Percentiles rank a stretch among this genome's conserved stretches.
phyloP scores from a whole-genome alignment of 495 filamentous ascomycete genomes.

The Tuber borchii region DNA sequence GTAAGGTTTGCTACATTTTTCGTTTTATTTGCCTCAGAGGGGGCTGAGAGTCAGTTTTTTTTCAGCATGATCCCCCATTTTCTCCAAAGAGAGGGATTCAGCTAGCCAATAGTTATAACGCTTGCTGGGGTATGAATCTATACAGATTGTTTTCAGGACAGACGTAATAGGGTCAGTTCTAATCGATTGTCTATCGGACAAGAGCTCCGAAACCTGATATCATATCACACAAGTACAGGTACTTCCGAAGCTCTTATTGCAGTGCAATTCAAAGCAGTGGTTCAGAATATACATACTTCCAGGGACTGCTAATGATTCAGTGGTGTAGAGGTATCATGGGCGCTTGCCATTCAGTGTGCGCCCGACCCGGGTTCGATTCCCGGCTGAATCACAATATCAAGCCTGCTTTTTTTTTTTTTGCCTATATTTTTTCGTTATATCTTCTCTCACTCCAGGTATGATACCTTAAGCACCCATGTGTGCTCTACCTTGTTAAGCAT shows the following conservation, averaged over 20 bases:
- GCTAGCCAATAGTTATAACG: not conserved
- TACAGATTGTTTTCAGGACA: not conserved
- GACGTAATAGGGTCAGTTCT: not conserved
- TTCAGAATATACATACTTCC: not conserved
- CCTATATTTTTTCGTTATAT: not conserved
- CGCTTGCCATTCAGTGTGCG: slow-evolving; percentile 36
- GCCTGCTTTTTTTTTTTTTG: not conserved
- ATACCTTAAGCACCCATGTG: not conserved
- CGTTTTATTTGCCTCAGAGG: not conserved
- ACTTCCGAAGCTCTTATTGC: not conserved
- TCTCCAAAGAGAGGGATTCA: not conserved
- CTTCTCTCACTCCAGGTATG: not conserved
- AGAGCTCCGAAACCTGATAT: not conserved
- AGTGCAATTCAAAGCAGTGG: not conserved
- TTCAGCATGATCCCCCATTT: not conserved
- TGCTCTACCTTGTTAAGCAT: not conserved
- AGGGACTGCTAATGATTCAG: slow-evolving; percentile 16
- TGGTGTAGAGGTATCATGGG: slow-evolving; percentile 40
- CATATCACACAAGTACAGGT: too few species aligned
- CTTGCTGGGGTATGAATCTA: too few species aligned
- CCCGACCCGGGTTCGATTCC: slow-evolving; percentile 40
- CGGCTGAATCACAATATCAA: slow-evolving; percentile 29
- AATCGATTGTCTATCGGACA: not conserved
- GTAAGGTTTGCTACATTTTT: not conserved
- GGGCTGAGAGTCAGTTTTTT: not conserved